Evolutionary conservation across 2,329 filamentous ascomycete genomes (phyloP).

Genomic region (Epicoccum sorghinum): DNA sequence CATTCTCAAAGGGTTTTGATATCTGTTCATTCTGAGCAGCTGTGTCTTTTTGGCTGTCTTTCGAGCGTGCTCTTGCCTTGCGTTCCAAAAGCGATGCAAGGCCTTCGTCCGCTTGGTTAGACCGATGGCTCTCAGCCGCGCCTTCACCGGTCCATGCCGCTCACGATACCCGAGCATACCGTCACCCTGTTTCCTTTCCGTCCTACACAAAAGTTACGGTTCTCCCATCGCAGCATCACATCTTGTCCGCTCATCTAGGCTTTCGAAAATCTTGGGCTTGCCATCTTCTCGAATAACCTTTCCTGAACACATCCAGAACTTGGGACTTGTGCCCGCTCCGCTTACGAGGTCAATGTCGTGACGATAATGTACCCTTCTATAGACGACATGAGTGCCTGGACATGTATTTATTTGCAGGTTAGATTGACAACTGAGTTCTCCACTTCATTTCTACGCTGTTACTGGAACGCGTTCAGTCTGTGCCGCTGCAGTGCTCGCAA

Average conservation of each 20-base stretch:
- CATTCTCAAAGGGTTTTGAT: conserved; percentile 29
- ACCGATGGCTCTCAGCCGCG: conserved; percentile 25
- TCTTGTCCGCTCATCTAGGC: conserved; percentile 21
- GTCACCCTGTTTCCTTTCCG: conserved; percentile 25
- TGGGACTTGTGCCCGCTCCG: conserved; percentile 5
- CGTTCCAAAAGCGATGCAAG: conserved; percentile 21
- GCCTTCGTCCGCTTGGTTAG: conserved; percentile 21
- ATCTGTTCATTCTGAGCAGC: conserved; percentile 28
- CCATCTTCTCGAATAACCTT: conserved; percentile 31
- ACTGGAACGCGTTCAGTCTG: neutral
- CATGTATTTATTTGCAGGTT: conserved; percentile 43
- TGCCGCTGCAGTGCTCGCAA: neutral
- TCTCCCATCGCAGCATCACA: conserved; percentile 26
- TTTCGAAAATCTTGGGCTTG: conserved; percentile 31
- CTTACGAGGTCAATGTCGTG: conserved; percentile 20
- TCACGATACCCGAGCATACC: conserved; percentile 30
- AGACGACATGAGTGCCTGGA: conserved; percentile 39
- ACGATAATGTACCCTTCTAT: conserved; percentile 26
- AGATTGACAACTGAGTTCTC: conserved; percentile 37
- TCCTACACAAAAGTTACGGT: conserved; percentile 45
- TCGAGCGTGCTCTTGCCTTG: conserved; percentile 19
- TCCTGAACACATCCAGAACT: conserved; percentile 18
- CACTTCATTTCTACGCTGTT: conserved; percentile 18
- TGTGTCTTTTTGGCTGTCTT: conserved; percentile 30
- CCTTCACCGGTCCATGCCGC: conserved; percentile 26